Percentiles rank a stretch among this genome's conserved stretches.
These are phyloP conservation scores for Candida xiaguanensis DNA, from an alignment of 805 yeast genomes.

Conservation along the genomic window DNA sequence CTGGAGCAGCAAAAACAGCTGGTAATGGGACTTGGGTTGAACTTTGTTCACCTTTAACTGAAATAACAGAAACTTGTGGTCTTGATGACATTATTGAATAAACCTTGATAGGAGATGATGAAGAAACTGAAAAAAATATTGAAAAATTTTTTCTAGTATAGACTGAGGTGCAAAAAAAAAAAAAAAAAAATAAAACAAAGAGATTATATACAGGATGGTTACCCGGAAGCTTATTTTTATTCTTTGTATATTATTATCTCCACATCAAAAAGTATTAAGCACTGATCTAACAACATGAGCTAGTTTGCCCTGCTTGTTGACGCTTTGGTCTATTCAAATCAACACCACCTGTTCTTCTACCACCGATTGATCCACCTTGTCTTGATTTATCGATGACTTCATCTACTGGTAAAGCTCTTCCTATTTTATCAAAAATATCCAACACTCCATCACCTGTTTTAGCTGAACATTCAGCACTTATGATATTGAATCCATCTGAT, in stretches of 20 bases:
- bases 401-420: constrained; percentile 41
- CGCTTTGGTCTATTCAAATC: constrained; percentile 30
- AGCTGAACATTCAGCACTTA: constrained; percentile 42
- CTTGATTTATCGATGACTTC: constrained; percentile 28
- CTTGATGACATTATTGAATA: constrained; percentile 52
- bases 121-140: constrained; percentile 10
- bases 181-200: constrained; percentile 1
- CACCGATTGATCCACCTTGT: constrained; percentile 15
- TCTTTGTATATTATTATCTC: not conserved
- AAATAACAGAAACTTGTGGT: constrained; percentile 96
- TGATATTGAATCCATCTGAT: constrained; percentile 37
- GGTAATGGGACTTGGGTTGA: constrained; percentile 87
- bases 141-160: constrained; percentile 13
- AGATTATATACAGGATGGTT: not conserved
- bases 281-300: constrained; percentile 31
- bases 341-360: constrained; percentile 30
- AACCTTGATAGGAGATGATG: constrained; percentile 17
- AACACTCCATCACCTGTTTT: constrained; percentile 43
- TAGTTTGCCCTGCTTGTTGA: constrained; percentile 19
- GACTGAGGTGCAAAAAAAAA: not conserved
- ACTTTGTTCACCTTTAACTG: constrained; percentile 84
- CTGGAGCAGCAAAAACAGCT: constrained; percentile 99
- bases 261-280: too few species aligned
- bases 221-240: constrained; percentile 4
- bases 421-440: constrained; percentile 37